These are phyloP conservation scores for Pleurotus eryngii DNA, from an alignment of 768 basidiomycete genomes.

Conservation along the genomic window DNA sequence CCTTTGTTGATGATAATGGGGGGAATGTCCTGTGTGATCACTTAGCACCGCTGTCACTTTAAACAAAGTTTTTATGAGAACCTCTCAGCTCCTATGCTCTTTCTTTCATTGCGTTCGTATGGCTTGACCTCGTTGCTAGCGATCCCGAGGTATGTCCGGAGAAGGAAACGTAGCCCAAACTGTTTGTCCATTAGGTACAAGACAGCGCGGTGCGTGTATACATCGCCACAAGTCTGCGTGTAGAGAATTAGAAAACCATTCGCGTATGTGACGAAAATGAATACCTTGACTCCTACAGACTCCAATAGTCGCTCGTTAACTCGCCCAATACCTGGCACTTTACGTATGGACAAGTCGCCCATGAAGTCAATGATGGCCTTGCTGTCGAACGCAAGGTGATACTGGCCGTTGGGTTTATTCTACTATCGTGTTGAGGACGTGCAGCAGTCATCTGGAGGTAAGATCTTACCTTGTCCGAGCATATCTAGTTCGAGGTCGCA, in stretches of 20 bases:
- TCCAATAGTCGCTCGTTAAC: conserved; percentile 88
- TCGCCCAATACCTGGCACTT: conserved; percentile 85
- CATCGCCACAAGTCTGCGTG: conserved; percentile 83
- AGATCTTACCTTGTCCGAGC: conserved; percentile 75
- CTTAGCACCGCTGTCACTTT: too few species aligned
- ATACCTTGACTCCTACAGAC: conserved; percentile 80
- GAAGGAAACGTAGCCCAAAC: conserved; percentile 72
- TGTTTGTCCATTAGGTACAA: conserved; percentile 85
- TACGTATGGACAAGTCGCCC: conserved; percentile 78
- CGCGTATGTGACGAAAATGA: neutral
- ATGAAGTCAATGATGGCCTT: conserved; percentile 72
- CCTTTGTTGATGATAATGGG: conserved; percentile 57
- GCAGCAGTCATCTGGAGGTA: conserved; percentile 3
- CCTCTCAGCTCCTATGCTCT: conserved; percentile 93
- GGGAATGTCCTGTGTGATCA: conserved; percentile 62
- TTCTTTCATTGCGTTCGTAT: conserved; percentile 73
- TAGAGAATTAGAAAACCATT: neutral
- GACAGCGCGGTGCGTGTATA: conserved; percentile 68
- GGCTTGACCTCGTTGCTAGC: conserved; percentile 81
- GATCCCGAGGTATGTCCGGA: conserved; percentile 82
- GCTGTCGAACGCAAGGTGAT: conserved; percentile 63
- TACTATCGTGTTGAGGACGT: conserved; percentile 20
- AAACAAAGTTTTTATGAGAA: conserved; percentile 20
- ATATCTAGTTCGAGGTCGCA: conserved; percentile 54
- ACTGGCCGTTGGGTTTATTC: conserved; percentile 97